A percentile compares a stretch with the other conserved stretches of the same genome.
phyloP scores from a whole-genome alignment of 139 green algal genomes.

The Coelastrella sp. region DNA sequence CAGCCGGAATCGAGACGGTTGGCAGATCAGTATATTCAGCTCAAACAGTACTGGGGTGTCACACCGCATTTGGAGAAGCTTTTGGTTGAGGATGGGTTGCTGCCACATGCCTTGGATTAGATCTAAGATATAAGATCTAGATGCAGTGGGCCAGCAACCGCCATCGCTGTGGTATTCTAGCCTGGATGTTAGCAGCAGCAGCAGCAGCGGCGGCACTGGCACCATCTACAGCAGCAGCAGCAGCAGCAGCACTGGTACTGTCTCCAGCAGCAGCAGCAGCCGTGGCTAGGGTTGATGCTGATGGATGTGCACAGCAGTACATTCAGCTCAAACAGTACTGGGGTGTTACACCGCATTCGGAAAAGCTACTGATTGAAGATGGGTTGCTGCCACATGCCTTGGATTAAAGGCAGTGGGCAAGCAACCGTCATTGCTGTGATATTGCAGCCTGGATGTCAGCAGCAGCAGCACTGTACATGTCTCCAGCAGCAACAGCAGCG shows the following conservation, averaged over 20 bases:
- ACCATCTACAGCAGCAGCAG: neutral
- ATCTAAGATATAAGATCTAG: too few species aligned
- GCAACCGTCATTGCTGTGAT: neutral
- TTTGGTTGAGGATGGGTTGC: conserved; percentile 20
- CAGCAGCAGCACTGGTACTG: neutral
- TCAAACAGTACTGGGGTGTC: conserved; percentile 55
- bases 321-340: conserved; percentile 50
- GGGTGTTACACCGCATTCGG: conserved; percentile 50
- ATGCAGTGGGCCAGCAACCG: too few species aligned
- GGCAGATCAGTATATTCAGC: conserved; percentile 40
- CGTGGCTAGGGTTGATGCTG: neutral
- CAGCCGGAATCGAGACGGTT: neutral
- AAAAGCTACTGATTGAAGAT: conserved; percentile 46
- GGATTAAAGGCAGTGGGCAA: too few species aligned
- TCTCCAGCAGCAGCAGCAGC: neutral
- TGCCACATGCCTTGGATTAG: neutral
- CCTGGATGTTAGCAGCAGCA: neutral
- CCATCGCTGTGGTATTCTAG: neutral
- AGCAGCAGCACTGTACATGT: neutral
- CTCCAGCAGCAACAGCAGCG: too few species aligned
- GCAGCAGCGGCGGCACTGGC: neutral
- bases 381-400: neutral
- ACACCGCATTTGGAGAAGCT: conserved; percentile 52
- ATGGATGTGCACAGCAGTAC: conserved; percentile 32
- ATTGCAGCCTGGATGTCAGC: neutral